phyloP scores from a whole-genome alignment of 1,284 basidiomycete genomes.

The Marasmius sp. region DNA sequence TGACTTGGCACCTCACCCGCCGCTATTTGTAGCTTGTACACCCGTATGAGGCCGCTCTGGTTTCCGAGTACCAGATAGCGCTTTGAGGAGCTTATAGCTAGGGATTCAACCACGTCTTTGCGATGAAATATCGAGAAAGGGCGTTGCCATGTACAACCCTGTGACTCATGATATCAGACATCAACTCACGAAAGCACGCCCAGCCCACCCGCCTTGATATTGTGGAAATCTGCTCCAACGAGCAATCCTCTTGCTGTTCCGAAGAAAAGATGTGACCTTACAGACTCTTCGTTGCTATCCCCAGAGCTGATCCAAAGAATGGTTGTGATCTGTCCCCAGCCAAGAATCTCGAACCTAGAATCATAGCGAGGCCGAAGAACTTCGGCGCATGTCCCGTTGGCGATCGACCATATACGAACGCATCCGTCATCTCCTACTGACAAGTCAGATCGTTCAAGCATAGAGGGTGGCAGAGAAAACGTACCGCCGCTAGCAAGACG shows the following conservation, averaged over 20 bases:
- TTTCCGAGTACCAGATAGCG: too few relatives aligned
- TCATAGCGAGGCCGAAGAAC: neutral
- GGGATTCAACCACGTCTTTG: too few relatives aligned
- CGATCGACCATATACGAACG: neutral
- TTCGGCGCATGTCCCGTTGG: neutral
- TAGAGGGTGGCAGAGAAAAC: neutral
- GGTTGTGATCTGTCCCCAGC: neutral
- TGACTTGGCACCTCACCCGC: too few relatives aligned
- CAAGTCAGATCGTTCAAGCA: neutral
- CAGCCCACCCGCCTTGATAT: neutral
- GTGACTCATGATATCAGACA: neutral
- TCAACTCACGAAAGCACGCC: neutral
- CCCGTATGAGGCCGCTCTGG: too few relatives aligned
- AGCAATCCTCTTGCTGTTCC: neutral
- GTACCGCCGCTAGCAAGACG: neutral
- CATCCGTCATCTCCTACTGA: neutral
- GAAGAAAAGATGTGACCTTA: neutral
- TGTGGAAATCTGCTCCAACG: neutral
- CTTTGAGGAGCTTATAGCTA: too few relatives aligned
- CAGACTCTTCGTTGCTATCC: neutral
- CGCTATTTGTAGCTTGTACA: too few relatives aligned
- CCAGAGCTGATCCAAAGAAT: neutral
- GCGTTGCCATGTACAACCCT: neutral
- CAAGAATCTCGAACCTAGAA: neutral
- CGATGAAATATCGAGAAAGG: too few relatives aligned